Evolutionary conservation across 805 yeast genomes (phyloP).

Genomic region (Pichia phayaonensis): DNA sequence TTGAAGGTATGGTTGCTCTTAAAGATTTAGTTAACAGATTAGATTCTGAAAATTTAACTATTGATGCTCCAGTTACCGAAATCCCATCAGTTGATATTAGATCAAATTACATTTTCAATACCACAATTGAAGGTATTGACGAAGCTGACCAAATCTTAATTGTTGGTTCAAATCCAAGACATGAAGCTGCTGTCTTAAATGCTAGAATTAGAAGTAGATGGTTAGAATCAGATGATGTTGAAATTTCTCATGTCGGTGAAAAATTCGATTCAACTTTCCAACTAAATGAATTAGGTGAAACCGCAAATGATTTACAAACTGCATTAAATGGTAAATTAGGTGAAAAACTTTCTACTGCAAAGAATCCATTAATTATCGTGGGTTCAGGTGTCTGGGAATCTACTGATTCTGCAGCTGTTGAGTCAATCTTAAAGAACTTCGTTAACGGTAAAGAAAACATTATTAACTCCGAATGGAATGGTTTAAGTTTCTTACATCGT

Average conservation of each 20-base stretch:
- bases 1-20: constrained; percentile 73
- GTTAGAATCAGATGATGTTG: constrained; percentile 55
- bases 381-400: constrained; percentile 75
- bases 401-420: constrained; percentile 54
- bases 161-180: constrained; percentile 83
- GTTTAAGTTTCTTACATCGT: constrained; percentile 71
- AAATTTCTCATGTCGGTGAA: constrained; percentile 69
- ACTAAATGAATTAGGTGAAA: constrained; percentile 53
- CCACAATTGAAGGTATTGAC: constrained; percentile 71
- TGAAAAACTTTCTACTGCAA: constrained; percentile 54
- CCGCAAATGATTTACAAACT: constrained; percentile 44
- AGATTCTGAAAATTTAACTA: constrained; percentile 73
- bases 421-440: constrained; percentile 53
- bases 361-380: constrained; percentile 68
- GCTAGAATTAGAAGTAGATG: constrained; percentile 77
- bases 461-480: constrained; percentile 72
- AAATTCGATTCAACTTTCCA: constrained; percentile 71
- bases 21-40: constrained; percentile 71
- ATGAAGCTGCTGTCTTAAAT: constrained; percentile 83
- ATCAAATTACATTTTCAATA: constrained; percentile 73
- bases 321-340: constrained; percentile 69
- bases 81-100: constrained; percentile 67
- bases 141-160: constrained; percentile 75
- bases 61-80: constrained; percentile 56
- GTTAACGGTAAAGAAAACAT: constrained; percentile 49